Percentiles rank a stretch among this genome's conserved stretches.
Evolutionary conservation across 2,329 filamentous ascomycete genomes (phyloP).

Genomic region (Diaporthe amygdali): DNA sequence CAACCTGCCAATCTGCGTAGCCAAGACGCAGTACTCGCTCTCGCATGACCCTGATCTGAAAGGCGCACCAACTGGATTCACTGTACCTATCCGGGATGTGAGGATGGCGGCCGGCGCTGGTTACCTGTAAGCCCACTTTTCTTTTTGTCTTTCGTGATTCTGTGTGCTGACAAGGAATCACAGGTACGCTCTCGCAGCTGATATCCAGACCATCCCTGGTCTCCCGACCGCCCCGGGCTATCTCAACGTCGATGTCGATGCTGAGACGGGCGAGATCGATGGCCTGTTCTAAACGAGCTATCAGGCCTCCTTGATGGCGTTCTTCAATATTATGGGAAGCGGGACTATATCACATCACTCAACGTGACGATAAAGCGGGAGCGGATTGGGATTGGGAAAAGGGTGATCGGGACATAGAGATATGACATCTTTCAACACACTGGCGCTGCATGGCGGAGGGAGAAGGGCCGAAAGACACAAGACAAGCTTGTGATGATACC

Average conservation of each 20-base stretch:
- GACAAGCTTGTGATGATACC: slow-evolving; percentile 18
- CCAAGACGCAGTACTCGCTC: slow-evolving; percentile 98
- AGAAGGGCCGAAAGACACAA: not conserved
- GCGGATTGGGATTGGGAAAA: not conserved
- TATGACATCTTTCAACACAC: slow-evolving; percentile 25
- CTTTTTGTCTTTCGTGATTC: not conserved
- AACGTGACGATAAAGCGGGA: not conserved
- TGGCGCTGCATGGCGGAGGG: not conserved
- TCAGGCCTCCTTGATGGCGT: not conserved
- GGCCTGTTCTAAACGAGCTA: slow-evolving; percentile 77
- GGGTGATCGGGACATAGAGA: slow-evolving; percentile 4
- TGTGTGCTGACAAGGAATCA: slow-evolving; percentile 38
- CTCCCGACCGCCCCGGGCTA: slow-evolving; percentile 95
- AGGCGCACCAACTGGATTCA: slow-evolving; percentile 93
- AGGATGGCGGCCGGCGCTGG: slow-evolving; percentile 92
- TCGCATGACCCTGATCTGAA: slow-evolving; percentile 93
- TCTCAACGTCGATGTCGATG: slow-evolving; percentile 86
- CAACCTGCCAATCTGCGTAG: slow-evolving; percentile 93
- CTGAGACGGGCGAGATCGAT: slow-evolving; percentile 83
- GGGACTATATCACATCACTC: not conserved
- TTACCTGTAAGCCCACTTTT: slow-evolving; percentile 69
- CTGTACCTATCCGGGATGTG: slow-evolving; percentile 92
- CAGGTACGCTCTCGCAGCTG: slow-evolving; percentile 89
- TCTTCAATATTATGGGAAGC: not conserved
- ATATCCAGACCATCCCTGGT: slow-evolving; percentile 98